Evolutionary conservation across 163 green algal species (phyloP).

Genomic region (Scenedesmus sp.): DNA sequence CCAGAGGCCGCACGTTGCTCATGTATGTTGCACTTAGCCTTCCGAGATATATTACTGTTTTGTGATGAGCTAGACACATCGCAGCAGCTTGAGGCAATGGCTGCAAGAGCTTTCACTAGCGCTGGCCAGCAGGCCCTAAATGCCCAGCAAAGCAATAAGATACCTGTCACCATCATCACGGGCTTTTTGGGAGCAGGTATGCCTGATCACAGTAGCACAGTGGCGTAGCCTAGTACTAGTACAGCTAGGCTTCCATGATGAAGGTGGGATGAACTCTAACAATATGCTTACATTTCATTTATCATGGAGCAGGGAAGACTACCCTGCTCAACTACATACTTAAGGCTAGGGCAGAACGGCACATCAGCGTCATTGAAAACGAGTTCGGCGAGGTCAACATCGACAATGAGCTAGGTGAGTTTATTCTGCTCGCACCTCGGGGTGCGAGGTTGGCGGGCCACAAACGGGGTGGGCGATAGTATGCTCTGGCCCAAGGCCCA

Average conservation of each 20-base stretch:
- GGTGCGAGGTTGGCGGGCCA: background rate
- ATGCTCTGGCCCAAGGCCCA: constrained; percentile 38
- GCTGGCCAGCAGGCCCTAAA: background rate
- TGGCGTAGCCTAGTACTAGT: too few species aligned
- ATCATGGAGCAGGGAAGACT: too few species aligned
- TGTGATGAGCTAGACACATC: background rate
- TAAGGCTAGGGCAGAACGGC: constrained; percentile 71
- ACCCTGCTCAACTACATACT: constrained; percentile 96
- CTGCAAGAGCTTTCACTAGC: background rate
- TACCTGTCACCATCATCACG: constrained; percentile 60
- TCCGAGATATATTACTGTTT: background rate
- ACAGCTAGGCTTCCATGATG: too few species aligned
- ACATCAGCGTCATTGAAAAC: constrained; percentile 96
- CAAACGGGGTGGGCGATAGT: background rate
- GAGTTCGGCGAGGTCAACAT: constrained; percentile 96
- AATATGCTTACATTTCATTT: too few species aligned
- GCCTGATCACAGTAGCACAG: too few species aligned
- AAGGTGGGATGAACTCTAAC: too few species aligned
- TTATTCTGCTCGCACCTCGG: background rate
- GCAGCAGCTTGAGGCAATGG: background rate
- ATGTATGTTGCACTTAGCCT: background rate
- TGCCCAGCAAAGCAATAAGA: constrained; percentile 34
- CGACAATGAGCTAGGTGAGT: constrained; percentile 85
- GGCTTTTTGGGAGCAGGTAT: constrained; percentile 58
- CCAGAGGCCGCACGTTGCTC: background rate